Percentiles rank a stretch among this genome's conserved stretches.
These are phyloP conservation scores for Haematococcus lacustris DNA, from an alignment of 139 green algal species.

Conservation along the genomic window DNA sequence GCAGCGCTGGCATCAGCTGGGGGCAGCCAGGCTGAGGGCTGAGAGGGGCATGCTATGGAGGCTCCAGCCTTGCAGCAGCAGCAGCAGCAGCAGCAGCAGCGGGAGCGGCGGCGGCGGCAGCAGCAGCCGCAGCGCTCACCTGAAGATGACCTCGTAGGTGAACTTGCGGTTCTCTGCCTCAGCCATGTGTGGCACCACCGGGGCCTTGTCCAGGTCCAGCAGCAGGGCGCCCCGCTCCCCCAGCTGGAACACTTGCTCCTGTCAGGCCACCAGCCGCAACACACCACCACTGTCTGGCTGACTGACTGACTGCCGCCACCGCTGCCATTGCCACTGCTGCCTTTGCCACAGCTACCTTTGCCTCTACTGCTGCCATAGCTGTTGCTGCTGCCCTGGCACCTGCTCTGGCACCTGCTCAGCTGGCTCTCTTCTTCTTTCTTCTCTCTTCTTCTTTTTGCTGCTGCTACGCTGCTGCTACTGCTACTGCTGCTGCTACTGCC, in stretches of 20 bases:
- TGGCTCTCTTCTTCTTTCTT: too few relatives aligned
- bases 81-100: too few relatives aligned
- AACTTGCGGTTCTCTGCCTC: slow-evolving; percentile 60
- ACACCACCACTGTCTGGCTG: background rate
- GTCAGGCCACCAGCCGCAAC: slow-evolving; percentile 5
- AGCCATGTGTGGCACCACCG: slow-evolving; percentile 82
- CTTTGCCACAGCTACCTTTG: background rate
- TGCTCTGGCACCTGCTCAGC: too few relatives aligned
- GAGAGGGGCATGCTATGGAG: too few relatives aligned
- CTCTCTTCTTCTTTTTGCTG: too few relatives aligned
- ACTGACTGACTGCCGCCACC: background rate
- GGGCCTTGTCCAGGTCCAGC: slow-evolving; percentile 62
- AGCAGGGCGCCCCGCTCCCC: slow-evolving; percentile 60
- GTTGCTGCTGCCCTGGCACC: background rate
- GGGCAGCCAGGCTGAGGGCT: too few relatives aligned
- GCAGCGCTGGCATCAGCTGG: too few relatives aligned
- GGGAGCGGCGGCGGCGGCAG: too few relatives aligned
- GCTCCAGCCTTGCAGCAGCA: too few relatives aligned
- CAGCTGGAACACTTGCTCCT: slow-evolving; percentile 62
- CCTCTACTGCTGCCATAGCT: background rate
- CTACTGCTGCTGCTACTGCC: background rate
- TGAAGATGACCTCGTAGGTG: slow-evolving; percentile 68
- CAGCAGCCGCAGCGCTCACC: slow-evolving; percentile 5
- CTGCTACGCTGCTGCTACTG: too few relatives aligned
- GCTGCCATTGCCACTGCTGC: background rate